These are phyloP conservation scores for Phalaenopsis hybrid DNA, from an alignment of 116 monocot species.

Conservation along the genomic window DNA sequence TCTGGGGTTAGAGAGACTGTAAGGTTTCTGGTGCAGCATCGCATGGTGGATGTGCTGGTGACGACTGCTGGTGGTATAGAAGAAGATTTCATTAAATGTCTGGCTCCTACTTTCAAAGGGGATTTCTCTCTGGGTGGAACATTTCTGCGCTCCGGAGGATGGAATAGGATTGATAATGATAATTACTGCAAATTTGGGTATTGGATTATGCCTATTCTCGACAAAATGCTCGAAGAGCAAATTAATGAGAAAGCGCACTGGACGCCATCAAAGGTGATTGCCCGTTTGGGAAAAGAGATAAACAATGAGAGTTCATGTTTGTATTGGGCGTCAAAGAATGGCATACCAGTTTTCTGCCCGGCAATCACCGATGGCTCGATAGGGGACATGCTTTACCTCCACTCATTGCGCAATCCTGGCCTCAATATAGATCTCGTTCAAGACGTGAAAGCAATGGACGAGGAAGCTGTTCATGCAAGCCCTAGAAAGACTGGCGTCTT, in stretches of 20 bases:
- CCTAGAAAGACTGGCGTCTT: slow-evolving; percentile 85
- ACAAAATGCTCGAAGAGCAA: slow-evolving; percentile 84
- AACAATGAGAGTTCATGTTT: slow-evolving; percentile 77
- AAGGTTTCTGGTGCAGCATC: slow-evolving; percentile 71
- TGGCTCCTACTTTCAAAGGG: slow-evolving; percentile 84
- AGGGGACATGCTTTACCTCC: slow-evolving; percentile 90
- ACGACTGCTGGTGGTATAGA: slow-evolving; percentile 98
- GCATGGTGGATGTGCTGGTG: slow-evolving; percentile 83
- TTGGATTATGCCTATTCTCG: slow-evolving; percentile 89
- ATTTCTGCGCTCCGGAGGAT: slow-evolving; percentile 72
- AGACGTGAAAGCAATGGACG: slow-evolving; percentile 84
- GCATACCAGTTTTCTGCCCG: slow-evolving; percentile 82
- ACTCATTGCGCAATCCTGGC: slow-evolving; percentile 72
- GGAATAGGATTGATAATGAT: slow-evolving; percentile 87
- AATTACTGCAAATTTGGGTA: slow-evolving; percentile 99
- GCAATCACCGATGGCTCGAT: slow-evolving; percentile 90
- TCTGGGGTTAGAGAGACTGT: slow-evolving; percentile 74
- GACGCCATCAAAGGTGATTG: slow-evolving; percentile 92
- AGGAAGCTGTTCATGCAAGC: slow-evolving; percentile 65
- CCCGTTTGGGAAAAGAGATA: slow-evolving; percentile 90
- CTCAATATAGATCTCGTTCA: slow-evolving; percentile 80
- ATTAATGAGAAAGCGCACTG: slow-evolving; percentile 44
- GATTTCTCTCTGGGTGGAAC: slow-evolving; percentile 75
- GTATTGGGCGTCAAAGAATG: slow-evolving; percentile 83
- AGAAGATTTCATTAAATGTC: slow-evolving; percentile 93